Base-by-base conservation (phyloP, 169 alveolate genomes). In the Eimeria tenella region DNA sequence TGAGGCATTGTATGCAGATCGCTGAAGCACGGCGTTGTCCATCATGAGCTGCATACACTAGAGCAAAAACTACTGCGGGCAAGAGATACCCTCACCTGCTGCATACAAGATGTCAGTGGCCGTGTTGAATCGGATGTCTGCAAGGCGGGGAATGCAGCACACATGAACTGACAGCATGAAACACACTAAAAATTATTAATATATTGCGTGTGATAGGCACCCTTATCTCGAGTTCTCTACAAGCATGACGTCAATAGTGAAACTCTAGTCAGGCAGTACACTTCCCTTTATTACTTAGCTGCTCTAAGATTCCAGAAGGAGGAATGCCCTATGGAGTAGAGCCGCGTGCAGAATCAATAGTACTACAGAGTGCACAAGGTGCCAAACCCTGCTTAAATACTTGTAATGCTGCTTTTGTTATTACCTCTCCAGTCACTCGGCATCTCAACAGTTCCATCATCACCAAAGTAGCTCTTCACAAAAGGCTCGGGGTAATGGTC, bases 401-500 rank as follows among this genome's bases (percentile, higher is more conserved):
- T 58, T 60, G 70, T 15, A n/a, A 15, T 60, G 70, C 17, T 60
- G 17, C n/a, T n/a, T n/a, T 9, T 3, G 70, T 15, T 0, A 6
- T 60, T 15, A 68, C 79, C 79, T 7, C 79, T 17, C 50, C 31
- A 68, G 79, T 68, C 79, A 11, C 21, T 23, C 31, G 79, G 79
- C 13, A 68, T 68, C 49, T 68, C 79, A 17, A 4, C 79, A 19
- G 79, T 9, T 10, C 79, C 79, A 23, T 68, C 79, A 31, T 68
- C 79, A 10, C 79, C 79, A 68, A 68, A 68, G 79, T 68, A 68
- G 21, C 25, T 17, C 31, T 68, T 68, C 50, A 68, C 79, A 68
- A 68, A 68, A 19, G 79, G 50, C 49, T 68, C 79, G 15, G 79
- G 79, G 49, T 23, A 23, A 68, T 68, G 79, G 21, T 68, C 79